A percentile compares a stretch with the other conserved stretches of the same genome.
These are phyloP conservation scores for Macrophomina tecta DNA, from an alignment of 2,329 filamentous ascomycete genomes.

Conservation along the genomic window DNA sequence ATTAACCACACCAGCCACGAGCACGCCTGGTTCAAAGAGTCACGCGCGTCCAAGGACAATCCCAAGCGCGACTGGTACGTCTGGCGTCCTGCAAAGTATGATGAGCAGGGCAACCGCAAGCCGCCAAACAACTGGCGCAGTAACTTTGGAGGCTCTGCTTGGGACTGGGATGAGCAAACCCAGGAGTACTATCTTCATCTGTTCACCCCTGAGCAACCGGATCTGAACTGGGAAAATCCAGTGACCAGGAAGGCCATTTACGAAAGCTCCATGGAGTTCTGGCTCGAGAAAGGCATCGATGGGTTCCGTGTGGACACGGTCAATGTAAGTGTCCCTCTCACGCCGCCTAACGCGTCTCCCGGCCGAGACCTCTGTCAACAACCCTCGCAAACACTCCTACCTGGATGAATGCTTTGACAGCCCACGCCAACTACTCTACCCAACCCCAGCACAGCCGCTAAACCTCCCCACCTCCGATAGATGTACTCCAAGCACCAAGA, in stretches of 20 bases:
- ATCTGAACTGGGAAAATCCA: slow-evolving; percentile 83
- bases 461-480: not conserved
- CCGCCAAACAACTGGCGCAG: slow-evolving; percentile 79
- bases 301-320: slow-evolving; percentile 50
- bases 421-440: not conserved
- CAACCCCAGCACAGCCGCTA: not conserved
- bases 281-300: slow-evolving; percentile 73
- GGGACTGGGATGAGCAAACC: slow-evolving; percentile 75
- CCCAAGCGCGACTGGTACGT: slow-evolving; percentile 63
- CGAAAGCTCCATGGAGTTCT: slow-evolving; percentile 73
- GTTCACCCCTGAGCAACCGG: slow-evolving; percentile 77
- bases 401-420: no score
- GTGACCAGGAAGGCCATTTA: slow-evolving; percentile 73
- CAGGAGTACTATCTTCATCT: slow-evolving; percentile 79
- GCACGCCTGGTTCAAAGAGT: slow-evolving; percentile 66
- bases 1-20: slow-evolving; percentile 46
- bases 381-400: not conserved
- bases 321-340: slow-evolving; percentile 39
- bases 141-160: slow-evolving; percentile 67
- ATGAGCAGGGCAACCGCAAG: slow-evolving; percentile 63
- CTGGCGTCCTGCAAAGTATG: slow-evolving; percentile 55
- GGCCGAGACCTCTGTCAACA: not conserved
- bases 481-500: slow-evolving; percentile 24
- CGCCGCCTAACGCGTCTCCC: not conserved
- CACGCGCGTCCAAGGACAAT: slow-evolving; percentile 56